Base-by-base conservation (phyloP, 257 asterid genomes). In the Osmanthus fragrans region DNA sequence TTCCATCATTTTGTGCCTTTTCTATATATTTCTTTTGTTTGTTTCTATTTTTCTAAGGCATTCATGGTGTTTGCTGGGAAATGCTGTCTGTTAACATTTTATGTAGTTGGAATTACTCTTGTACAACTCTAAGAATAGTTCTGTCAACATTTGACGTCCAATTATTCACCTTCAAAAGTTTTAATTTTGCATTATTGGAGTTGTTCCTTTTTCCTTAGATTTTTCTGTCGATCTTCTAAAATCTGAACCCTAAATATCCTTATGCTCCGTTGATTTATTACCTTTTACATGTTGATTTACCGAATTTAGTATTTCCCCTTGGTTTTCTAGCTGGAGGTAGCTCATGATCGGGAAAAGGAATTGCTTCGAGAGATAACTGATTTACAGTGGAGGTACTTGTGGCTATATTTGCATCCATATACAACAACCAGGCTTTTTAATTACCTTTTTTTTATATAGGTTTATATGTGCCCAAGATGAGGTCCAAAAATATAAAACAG, bases 331-430 rank as follows among this genome's bases (percentile, higher is more conserved):
- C 73, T 94, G 74, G 98, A 94, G 82, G 87, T 88, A 42, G 93
- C 97, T 77, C 92, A 90, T 64, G 97, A 92, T 27, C 81, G 90
- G 82, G 98, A 94, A 71, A 92, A 90, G 80, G 96, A 92, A 64
- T 74, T 91, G 79, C 87, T 91, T 66, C 90, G 87, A 18, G 96
- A 92, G 86, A 85, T 91, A 71, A 78, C 86, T 72, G 98, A 94
- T 79, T 76, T 92, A 36, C 97, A 92, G 58, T 84, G 83, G 86
- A 92, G 98, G 98, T 94, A 88, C 33, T 60, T 60, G 12, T 2
- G 27, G 11, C 27, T 19, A 7, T 21, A 56, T 56, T 21, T n/a
- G 19, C 68, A 60, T 60, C 27, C 16, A 25, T 25, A 9, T 19
- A 15, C 63, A 51, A 51, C 5, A 21, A 9, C 27, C 18, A 23